Evolutionary conservation across 2,329 filamentous ascomycete species (phyloP).

Genomic region (Emergomyces pasteurianus): DNA sequence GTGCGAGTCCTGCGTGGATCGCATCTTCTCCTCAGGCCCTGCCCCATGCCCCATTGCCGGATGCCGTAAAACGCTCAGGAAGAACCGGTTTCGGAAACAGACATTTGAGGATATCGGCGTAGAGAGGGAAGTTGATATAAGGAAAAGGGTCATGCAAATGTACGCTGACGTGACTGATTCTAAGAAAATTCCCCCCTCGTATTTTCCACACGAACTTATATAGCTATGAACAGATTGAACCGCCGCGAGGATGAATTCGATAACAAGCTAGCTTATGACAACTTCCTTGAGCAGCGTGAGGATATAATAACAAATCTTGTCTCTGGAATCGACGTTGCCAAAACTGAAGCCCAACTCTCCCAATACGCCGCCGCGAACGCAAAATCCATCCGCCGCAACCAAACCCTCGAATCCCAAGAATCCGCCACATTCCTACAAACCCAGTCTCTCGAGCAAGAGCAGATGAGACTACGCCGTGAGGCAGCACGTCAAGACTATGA

Average conservation of each 20-base stretch:
- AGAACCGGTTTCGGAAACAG: constrained; percentile 70
- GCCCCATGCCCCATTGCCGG: constrained; percentile 84
- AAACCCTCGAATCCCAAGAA: constrained; percentile 37
- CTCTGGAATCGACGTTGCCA: constrained; percentile 54
- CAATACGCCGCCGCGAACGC: constrained; percentile 63
- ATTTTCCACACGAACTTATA: neutral
- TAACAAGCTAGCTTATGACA: constrained; percentile 69
- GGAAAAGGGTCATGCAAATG: constrained; percentile 58
- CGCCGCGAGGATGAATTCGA: constrained; percentile 85
- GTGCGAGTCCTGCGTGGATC: constrained; percentile 91
- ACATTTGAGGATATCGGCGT: constrained; percentile 82
- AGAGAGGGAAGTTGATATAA: constrained; percentile 87
- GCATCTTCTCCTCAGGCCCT: constrained; percentile 84
- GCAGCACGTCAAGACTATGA: constrained; percentile 57
- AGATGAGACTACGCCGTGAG: constrained; percentile 49
- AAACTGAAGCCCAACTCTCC: constrained; percentile 47
- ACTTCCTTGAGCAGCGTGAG: constrained; percentile 90
- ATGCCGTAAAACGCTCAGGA: constrained; percentile 76
- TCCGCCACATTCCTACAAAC: constrained; percentile 34
- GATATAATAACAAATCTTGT: constrained; percentile 82
- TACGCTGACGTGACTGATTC: constrained; percentile 19
- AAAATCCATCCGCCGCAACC: constrained; percentile 43
- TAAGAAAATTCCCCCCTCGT: neutral
- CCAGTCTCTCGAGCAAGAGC: constrained; percentile 52
- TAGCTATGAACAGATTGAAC: constrained; percentile 56